Percentiles rank a stretch among this genome's conserved stretches.
These are phyloP conservation scores for Mucor velutinosus DNA, from an alignment of 371 early-diverging fungal species.

Conservation along the genomic window DNA sequence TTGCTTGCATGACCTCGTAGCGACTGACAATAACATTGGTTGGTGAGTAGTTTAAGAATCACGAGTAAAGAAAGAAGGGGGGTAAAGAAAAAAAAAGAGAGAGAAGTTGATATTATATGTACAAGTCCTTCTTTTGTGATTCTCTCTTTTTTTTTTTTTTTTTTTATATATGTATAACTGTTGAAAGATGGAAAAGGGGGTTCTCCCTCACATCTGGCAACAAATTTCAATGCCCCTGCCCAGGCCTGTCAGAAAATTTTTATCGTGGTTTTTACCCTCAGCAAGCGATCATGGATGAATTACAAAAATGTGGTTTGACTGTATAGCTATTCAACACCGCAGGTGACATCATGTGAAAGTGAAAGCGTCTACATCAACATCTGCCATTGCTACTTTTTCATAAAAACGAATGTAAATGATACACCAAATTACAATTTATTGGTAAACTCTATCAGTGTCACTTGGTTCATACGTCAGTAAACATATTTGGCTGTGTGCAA, in stretches of 20 bases:
- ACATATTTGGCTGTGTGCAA: too few species aligned
- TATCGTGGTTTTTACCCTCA: not conserved
- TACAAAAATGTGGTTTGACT: not conserved
- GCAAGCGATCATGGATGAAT: not conserved
- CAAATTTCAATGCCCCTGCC: not conserved
- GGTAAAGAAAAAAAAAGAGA: not conserved
- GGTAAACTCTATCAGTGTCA: too few species aligned
- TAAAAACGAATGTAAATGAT: not conserved
- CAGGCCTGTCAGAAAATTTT: not conserved
- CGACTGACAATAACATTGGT: conserved; percentile 13
- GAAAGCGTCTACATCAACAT: not conserved
- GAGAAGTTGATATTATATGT: not conserved
- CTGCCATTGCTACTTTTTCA: not conserved
- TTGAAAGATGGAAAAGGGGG: not conserved
- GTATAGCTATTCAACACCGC: not conserved
- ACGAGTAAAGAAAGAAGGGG: not conserved
- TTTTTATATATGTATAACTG: not conserved
- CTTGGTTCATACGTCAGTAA: too few species aligned
- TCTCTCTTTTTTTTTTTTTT: not conserved
- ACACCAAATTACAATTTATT: not conserved
- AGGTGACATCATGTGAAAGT: not conserved
- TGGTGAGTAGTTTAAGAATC: not conserved
- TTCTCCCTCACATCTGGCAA: not conserved
- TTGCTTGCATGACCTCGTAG: conserved; percentile 21
- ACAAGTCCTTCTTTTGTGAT: not conserved